Conservation (phyloP, 2,329 filamentous ascomycete species). For the Colletotrichum cereale region DNA sequence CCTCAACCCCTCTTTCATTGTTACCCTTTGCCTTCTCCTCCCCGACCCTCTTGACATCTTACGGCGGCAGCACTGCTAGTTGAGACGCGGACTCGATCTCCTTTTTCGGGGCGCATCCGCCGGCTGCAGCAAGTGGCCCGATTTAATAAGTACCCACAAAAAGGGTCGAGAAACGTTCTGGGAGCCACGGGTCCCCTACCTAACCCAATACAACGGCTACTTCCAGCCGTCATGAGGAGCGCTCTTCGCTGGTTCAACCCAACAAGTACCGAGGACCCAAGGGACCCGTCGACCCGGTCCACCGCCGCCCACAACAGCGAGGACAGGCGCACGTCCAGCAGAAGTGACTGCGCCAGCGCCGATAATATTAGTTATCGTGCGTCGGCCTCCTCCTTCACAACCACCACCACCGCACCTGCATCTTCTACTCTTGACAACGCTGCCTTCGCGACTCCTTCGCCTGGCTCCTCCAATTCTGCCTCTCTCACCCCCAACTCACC, state of each 20-base stretch:
- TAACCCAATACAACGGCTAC: constrained; percentile 40
- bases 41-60: constrained; percentile 3
- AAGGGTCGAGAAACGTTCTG: constrained; percentile 42
- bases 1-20: constrained; percentile 5
- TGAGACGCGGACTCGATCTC: constrained; percentile 40
- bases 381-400: constrained; percentile 43
- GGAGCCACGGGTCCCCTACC: constrained; percentile 39
- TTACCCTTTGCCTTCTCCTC: background rate
- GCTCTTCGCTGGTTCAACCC: constrained; percentile 42
- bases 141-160: constrained; percentile 42
- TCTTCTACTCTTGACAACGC: constrained; percentile 40
- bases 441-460: constrained; percentile 45
- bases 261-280: constrained; percentile 43
- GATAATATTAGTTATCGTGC: constrained; percentile 56
- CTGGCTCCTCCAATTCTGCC: constrained; percentile 48
- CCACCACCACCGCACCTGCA: constrained; percentile 50
- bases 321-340: constrained; percentile 33
- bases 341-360: constrained; percentile 41
- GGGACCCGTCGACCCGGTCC: constrained; percentile 42
- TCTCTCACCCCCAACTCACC: constrained; percentile 54
- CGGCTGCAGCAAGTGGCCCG: constrained; percentile 40
- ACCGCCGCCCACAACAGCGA: constrained; percentile 41
- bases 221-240: constrained; percentile 43
- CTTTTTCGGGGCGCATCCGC: constrained; percentile 39
- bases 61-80: constrained; percentile 31